Evolutionary conservation across 495 filamentous ascomycete genomes (phyloP).

Genomic region (Lophiotrema nucula): DNA sequence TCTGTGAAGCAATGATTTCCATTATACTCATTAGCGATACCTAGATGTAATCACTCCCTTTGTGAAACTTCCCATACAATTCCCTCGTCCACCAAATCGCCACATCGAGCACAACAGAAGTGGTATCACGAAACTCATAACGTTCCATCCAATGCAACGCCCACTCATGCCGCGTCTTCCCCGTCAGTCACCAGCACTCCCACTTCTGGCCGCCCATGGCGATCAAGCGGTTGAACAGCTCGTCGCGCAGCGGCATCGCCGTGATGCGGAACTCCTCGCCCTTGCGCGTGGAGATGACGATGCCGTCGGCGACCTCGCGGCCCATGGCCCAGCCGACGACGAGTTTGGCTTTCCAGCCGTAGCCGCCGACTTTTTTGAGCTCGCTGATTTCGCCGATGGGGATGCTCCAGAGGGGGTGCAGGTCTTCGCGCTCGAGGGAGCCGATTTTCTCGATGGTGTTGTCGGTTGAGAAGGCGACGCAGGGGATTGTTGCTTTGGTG

Average conservation of each 20-base stretch:
- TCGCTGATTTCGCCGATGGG: slow-evolving; percentile 62
- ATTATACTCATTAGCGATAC: too few relatives aligned
- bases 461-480: slow-evolving; percentile 56
- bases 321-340: slow-evolving; percentile 79
- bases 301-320: slow-evolving; percentile 73
- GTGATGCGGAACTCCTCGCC: slow-evolving; percentile 62
- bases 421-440: slow-evolving; percentile 50
- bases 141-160: too few relatives aligned
- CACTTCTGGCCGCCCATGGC: slow-evolving; percentile 85
- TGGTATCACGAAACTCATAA: too few relatives aligned
- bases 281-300: slow-evolving; percentile 62
- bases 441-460: slow-evolving; percentile 48
- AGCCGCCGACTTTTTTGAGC: slow-evolving; percentile 76
- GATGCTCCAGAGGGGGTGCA: slow-evolving; percentile 58
- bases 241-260: slow-evolving; percentile 71
- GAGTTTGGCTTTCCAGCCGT: slow-evolving; percentile 87
- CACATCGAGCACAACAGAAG: too few relatives aligned
- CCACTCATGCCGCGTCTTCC: too few relatives aligned
- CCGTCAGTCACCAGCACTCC: slow-evolving; percentile 78
- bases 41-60: too few relatives aligned
- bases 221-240: slow-evolving; percentile 81
- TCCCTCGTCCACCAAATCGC: too few relatives aligned
- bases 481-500: slow-evolving; percentile 58
- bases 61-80: too few relatives aligned
- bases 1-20: too few relatives aligned